Evolutionary conservation across 2,329 filamentous ascomycete genomes (phyloP).

Genomic region (Pseudogymnoascus sp.): DNA sequence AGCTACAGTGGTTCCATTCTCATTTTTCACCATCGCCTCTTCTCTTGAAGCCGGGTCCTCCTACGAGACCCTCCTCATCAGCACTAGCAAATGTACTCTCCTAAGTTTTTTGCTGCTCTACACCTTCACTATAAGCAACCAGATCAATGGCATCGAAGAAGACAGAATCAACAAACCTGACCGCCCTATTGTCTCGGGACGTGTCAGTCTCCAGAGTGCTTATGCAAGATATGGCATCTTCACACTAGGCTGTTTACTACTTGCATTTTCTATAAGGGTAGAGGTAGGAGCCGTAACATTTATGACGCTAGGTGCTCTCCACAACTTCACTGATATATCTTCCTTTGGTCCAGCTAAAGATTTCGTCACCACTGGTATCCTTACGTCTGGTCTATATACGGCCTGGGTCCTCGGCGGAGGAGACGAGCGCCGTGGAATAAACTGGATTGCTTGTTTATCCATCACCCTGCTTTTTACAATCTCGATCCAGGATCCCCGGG

Average conservation of each 20-base stretch:
- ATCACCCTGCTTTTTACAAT: not conserved
- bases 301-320: not conserved
- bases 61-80: not conserved
- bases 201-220: not conserved
- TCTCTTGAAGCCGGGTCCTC: not conserved
- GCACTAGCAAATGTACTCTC: not conserved
- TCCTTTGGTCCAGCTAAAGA: not conserved
- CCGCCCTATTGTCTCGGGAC: not conserved
- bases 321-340: not conserved
- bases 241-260: not conserved
- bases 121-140: conserved; percentile 2
- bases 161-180: not conserved
- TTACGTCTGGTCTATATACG: not conserved
- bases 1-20: not conserved
- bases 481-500: not conserved
- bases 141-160: not conserved
- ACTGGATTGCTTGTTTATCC: not conserved
- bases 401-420: not conserved
- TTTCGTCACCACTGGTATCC: not conserved
- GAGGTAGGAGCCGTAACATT: not conserved
- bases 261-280: not conserved
- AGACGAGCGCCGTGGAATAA: not conserved
- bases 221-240: not conserved
- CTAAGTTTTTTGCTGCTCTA: not conserved
- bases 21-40: not conserved